Percentiles rank a stretch among this genome's conserved stretches.
These are phyloP conservation scores for Ganoderma lucidum DNA, from an alignment of 1,284 basidiomycete genomes.

Conservation along the genomic window DNA sequence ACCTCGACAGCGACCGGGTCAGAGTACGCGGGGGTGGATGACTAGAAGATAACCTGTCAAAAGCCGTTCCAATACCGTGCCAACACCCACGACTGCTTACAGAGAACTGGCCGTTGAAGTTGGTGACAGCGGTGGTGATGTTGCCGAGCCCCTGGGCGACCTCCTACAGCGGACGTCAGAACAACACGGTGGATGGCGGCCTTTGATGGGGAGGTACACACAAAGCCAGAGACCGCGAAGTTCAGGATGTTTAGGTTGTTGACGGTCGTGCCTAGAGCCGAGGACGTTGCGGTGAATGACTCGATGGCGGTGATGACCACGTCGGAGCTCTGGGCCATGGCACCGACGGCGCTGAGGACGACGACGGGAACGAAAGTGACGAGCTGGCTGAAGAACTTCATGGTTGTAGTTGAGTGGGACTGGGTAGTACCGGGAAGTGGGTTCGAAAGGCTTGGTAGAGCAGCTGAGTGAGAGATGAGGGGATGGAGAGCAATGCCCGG, in stretches of 20 bases:
- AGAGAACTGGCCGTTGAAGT: slow-evolving; percentile 4
- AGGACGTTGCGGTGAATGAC: slow-evolving; percentile 6
- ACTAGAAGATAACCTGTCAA: neutral
- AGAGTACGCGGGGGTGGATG: neutral
- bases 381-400: slow-evolving; percentile 14
- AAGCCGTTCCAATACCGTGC: neutral
- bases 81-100: neutral
- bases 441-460: too few species aligned
- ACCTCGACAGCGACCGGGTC: slow-evolving; percentile 10
- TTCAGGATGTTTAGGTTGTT: slow-evolving; percentile 2
- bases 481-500: neutral
- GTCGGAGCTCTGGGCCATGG: slow-evolving; percentile 7
- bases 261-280: slow-evolving; percentile 3
- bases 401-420: neutral
- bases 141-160: slow-evolving; percentile 11
- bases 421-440: neutral
- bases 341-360: neutral
- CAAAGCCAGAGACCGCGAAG: neutral
- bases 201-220: neutral
- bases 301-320: slow-evolving; percentile 7
- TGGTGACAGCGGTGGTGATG: slow-evolving; percentile 13
- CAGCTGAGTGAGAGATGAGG: neutral
- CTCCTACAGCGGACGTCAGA: slow-evolving; percentile 1
- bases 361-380: slow-evolving; percentile 5
- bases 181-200: too few species aligned